Percentiles rank a stretch among this genome's conserved stretches.
phyloP scores from a whole-genome alignment of 192 early-diverging fungal genomes.

The Coemansia sp. region DNA sequence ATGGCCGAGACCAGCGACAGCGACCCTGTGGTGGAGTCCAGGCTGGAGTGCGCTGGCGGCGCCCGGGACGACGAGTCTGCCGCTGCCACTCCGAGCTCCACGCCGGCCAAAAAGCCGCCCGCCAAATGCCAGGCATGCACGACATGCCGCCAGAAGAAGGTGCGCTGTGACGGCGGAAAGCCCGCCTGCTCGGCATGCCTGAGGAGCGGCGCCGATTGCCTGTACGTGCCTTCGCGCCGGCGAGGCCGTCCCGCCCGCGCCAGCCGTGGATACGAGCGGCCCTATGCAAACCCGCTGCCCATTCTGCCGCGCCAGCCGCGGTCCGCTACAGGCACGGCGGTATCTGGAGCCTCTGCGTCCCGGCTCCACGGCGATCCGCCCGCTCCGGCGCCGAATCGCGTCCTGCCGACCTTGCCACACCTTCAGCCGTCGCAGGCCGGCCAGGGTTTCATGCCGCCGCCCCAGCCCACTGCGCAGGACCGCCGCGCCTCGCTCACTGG shows the following conservation, averaged over 20 bases:
- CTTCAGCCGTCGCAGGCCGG: constrained; percentile 38
- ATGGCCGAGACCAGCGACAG: constrained; percentile 45
- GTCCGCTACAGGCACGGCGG: constrained; percentile 1
- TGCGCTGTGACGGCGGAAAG: constrained; percentile 47
- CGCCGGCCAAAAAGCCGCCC: constrained; percentile 20
- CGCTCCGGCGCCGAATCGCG: constrained; percentile 14
- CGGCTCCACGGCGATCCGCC: background rate
- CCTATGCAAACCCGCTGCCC: constrained; percentile 42
- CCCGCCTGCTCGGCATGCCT: constrained; percentile 46
- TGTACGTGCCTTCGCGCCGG: constrained; percentile 46
- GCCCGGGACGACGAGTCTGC: background rate
- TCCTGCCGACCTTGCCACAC: constrained; percentile 40
- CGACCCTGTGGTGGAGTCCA: constrained; percentile 38
- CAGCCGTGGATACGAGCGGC: constrained; percentile 41
- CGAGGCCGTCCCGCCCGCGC: constrained; percentile 46
- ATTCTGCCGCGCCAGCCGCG: constrained; percentile 44
- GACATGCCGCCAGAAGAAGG: constrained; percentile 49
- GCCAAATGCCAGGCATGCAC: constrained; percentile 51
- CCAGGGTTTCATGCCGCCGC: constrained; percentile 42
- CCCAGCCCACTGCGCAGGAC: constrained; percentile 25
- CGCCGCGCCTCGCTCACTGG: background rate
- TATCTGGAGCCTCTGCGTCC: background rate
- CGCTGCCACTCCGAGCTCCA: background rate
- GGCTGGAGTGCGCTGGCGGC: background rate
- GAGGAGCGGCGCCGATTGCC: constrained; percentile 33